These are phyloP conservation scores for Picea sitchensis DNA, from an alignment of 75 land plant genomes.

Conservation along the genomic window DNA sequence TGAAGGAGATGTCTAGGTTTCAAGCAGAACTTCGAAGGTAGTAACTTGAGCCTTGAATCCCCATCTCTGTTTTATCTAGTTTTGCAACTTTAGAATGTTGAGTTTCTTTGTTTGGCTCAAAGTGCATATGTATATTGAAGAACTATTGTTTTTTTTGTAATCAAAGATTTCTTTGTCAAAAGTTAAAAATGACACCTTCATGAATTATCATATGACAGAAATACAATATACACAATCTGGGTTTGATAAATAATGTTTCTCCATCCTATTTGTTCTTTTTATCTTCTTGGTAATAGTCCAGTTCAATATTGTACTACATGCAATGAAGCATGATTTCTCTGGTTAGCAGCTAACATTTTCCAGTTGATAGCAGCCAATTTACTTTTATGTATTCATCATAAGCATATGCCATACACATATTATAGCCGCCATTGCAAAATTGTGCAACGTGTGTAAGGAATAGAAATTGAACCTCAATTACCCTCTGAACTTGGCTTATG, in stretches of 20 bases:
- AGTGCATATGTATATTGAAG: not conserved
- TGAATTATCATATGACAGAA: not conserved
- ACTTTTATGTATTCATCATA: not conserved
- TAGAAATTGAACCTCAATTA: not conserved
- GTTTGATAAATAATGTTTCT: not conserved
- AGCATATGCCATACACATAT: not conserved
- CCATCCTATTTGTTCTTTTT: too few relatives aligned
- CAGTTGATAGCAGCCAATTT: slow-evolving; percentile 4
- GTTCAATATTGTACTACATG: not conserved
- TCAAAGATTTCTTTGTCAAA: not conserved
- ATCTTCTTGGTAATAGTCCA: too few relatives aligned
- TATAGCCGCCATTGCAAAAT: not conserved
- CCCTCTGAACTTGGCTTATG: not conserved
- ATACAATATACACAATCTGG: not conserved
- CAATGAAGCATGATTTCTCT: not conserved
- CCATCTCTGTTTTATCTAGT: not conserved
- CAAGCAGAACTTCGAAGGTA: slow-evolving; percentile 63
- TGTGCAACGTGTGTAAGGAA: not conserved
- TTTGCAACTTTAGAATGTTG: not conserved
- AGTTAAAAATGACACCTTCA: not conserved
- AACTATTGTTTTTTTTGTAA: not conserved
- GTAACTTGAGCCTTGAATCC: not conserved
- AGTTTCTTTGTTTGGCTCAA: not conserved
- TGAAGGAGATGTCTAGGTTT: slow-evolving; percentile 34
- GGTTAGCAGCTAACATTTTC: not conserved